Percentiles rank a stretch among this genome's conserved stretches.
Evolutionary conservation across 805 yeast genomes (phyloP).

Genomic region (Cyberlindnera xishuangbannaensis): DNA sequence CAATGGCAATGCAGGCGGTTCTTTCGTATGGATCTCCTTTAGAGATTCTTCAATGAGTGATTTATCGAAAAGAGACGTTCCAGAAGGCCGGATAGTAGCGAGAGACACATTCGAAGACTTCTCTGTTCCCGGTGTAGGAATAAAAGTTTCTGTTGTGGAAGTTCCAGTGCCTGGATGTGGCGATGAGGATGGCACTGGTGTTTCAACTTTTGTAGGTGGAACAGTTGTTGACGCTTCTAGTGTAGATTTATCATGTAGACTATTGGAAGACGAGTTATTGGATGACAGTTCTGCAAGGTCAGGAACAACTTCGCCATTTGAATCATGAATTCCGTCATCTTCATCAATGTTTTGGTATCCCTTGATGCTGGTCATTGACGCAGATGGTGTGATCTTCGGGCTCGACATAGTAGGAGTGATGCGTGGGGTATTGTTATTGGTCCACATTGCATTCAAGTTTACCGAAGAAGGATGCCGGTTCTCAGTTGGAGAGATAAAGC

Average conservation of each 20-base stretch:
- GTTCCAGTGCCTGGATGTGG: too few species aligned
- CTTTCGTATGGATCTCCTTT: slow-evolving; percentile 9
- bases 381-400: slow-evolving; percentile 3
- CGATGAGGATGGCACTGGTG: too few species aligned
- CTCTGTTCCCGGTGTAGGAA: too few species aligned
- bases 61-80: slow-evolving; percentile 17
- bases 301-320: slow-evolving; percentile 14
- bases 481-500: slow-evolving; percentile 8
- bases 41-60: slow-evolving; percentile 21
- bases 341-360: slow-evolving; percentile 23
- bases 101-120: slow-evolving; percentile 3
- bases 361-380: slow-evolving; percentile 4
- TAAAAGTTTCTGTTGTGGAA: too few species aligned
- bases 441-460: slow-evolving; percentile 1
- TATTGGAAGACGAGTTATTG: slow-evolving; percentile 21
- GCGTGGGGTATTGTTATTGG: slow-evolving; percentile 2
- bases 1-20: not conserved
- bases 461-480: not conserved
- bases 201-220: not conserved
- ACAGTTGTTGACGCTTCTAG: not conserved
- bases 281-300: slow-evolving; percentile 23
- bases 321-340: slow-evolving; percentile 21
- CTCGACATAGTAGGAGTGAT: slow-evolving; percentile 7
- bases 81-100: slow-evolving; percentile 3
- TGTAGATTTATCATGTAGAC: slow-evolving; percentile 9